phyloP scores from a whole-genome alignment of 306 rosid genomes.

The Vachellia collinsii region DNA sequence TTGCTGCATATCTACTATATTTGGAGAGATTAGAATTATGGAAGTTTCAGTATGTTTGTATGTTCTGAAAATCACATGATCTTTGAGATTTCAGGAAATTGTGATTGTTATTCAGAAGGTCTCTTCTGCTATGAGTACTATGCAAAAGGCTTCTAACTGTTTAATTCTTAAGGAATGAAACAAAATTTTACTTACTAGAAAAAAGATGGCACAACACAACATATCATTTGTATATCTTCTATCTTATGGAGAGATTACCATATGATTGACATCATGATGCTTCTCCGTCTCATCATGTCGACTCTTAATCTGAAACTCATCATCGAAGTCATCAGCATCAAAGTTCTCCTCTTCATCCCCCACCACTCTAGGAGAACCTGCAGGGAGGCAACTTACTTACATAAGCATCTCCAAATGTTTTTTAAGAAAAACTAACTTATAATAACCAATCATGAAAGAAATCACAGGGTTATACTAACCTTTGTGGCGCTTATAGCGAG shows the following conservation, averaged over 20 bases:
- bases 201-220: background rate
- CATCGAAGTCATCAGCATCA: constrained; percentile 86
- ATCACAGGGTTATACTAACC: constrained; percentile 42
- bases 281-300: constrained; percentile 38
- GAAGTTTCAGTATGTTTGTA: background rate
- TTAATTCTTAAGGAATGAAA: background rate
- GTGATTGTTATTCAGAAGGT: background rate
- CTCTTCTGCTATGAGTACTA: background rate
- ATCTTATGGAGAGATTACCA: constrained; percentile 46
- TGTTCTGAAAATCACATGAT: background rate
- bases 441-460: background rate
- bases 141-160: background rate
- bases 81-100: background rate
- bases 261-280: constrained; percentile 42
- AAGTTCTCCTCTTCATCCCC: constrained; percentile 82
- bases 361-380: constrained; percentile 86
- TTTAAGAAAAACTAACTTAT: constrained; percentile 1
- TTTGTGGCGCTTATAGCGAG: constrained; percentile 86
- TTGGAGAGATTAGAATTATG: background rate
- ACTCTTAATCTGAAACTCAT: constrained; percentile 74
- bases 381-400: constrained; percentile 20
- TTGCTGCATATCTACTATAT: background rate
- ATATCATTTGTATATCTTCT: constrained; percentile 12
- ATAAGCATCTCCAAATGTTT: background rate
- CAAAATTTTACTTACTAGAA: background rate